These are phyloP conservation scores for Elongisporangium prolatum DNA, from an alignment of 352 stramenopile species.

Conservation along the genomic window DNA sequence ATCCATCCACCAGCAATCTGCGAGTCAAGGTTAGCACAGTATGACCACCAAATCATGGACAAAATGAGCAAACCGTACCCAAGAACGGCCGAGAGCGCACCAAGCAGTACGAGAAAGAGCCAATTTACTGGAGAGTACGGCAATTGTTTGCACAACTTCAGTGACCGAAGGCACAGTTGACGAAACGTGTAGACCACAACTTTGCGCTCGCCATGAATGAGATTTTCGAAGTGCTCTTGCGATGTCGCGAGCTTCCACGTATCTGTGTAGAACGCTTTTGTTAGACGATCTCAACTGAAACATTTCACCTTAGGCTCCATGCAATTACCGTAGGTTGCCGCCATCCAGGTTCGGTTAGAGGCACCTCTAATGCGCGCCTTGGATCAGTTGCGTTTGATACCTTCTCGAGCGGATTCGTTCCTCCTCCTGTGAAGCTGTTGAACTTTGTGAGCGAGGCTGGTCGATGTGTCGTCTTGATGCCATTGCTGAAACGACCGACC, in stretches of 20 bases:
- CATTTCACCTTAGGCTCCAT: too few species aligned
- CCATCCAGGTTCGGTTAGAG: background rate
- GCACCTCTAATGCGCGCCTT: background rate
- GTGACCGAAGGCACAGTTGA: constrained; percentile 49
- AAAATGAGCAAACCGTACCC: constrained; percentile 26
- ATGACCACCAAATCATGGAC: too few species aligned
- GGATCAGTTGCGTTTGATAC: background rate
- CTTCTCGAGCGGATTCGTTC: background rate
- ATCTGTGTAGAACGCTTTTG: constrained; percentile 21
- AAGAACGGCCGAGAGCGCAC: constrained; percentile 50
- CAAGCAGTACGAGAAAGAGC: constrained; percentile 66
- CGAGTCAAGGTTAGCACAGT: background rate
- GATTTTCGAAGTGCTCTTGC: constrained; percentile 55
- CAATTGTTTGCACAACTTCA: constrained; percentile 69
- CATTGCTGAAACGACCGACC: background rate
- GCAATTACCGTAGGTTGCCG: constrained; percentile 19
- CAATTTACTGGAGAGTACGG: constrained; percentile 80
- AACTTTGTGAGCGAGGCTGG: background rate
- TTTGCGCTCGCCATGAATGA: constrained; percentile 47
- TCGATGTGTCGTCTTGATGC: background rate
- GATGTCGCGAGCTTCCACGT: constrained; percentile 66
- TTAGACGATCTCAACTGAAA: too few species aligned
- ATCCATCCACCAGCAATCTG: constrained; percentile 63
- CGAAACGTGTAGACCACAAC: constrained; percentile 43
- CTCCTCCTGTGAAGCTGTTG: background rate